These are phyloP conservation scores for Vigna unguiculata DNA, from an alignment of 306 rosid genomes.

Conservation along the genomic window DNA sequence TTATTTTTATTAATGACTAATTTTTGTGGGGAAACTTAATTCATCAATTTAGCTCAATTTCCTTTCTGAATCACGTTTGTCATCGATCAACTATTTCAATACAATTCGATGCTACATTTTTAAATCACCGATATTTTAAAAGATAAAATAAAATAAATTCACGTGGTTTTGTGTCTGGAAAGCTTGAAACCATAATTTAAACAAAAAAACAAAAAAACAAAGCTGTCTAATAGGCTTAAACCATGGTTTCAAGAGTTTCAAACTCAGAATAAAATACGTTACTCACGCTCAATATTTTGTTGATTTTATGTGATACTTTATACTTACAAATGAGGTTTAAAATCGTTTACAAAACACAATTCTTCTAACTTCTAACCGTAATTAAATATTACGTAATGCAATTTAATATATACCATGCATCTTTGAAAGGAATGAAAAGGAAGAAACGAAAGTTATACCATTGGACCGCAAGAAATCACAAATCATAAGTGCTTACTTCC, in stretches of 20 bases:
- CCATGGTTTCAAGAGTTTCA: background rate
- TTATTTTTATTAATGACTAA: too few species aligned
- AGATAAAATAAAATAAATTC: background rate
- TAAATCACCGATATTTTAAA: background rate
- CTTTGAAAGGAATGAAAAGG: constrained; percentile 35
- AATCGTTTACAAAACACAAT: too few species aligned
- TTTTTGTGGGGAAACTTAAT: too few species aligned
- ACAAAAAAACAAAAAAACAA: background rate
- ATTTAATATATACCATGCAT: background rate
- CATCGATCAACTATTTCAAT: too few species aligned
- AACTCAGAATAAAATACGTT: background rate
- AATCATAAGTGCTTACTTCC: constrained; percentile 30
- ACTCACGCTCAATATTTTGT: too few species aligned
- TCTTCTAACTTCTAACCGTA: background rate
- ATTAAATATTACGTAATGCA: background rate
- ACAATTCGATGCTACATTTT: too few species aligned
- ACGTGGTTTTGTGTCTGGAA: background rate
- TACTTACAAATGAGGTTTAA: too few species aligned
- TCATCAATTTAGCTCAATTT: too few species aligned
- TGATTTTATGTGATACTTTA: background rate
- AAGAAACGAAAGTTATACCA: constrained; percentile 22
- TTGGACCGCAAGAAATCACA: constrained; percentile 45
- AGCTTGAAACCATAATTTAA: background rate
- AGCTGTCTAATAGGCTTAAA: background rate
- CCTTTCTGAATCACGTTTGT: too few species aligned